A percentile compares a stretch with the other conserved stretches of the same genome.
Evolutionary conservation across 1,139 yeast genomes (phyloP).

Genomic region (Scheffersomyces illinoinensis): DNA sequence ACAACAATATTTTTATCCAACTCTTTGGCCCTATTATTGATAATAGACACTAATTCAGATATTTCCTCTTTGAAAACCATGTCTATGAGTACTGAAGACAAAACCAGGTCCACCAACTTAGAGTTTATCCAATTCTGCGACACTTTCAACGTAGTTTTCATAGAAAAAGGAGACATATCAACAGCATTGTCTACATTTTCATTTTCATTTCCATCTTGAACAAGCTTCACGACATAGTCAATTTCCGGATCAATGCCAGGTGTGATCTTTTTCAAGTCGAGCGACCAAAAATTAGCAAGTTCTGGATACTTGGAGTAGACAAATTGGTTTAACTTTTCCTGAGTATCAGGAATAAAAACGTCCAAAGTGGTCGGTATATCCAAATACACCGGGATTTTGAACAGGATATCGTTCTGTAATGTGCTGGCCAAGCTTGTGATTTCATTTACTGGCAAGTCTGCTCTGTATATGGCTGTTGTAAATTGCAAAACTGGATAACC

Average conservation of each 20-base stretch:
- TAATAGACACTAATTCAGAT: slow-evolving; percentile 8
- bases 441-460: slow-evolving; percentile 62
- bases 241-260: slow-evolving; percentile 8
- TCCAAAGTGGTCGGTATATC: slow-evolving; percentile 34
- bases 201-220: slow-evolving; percentile 5
- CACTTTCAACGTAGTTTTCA: slow-evolving; percentile 26
- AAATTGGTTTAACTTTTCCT: slow-evolving; percentile 28
- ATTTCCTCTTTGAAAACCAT: slow-evolving; percentile 33
- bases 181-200: neutral
- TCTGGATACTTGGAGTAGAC: slow-evolving; percentile 23
- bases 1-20: slow-evolving; percentile 36
- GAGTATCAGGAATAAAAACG: slow-evolving; percentile 28
- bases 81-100: slow-evolving; percentile 34
- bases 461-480: slow-evolving; percentile 75
- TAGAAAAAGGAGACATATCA: slow-evolving; percentile 35
- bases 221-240: slow-evolving; percentile 26
- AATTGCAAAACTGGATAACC: slow-evolving; percentile 76
- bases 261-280: slow-evolving; percentile 22
- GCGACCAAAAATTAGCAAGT: slow-evolving; percentile 26
- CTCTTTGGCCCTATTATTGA: slow-evolving; percentile 11
- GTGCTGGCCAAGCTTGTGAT: slow-evolving; percentile 44
- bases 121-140: slow-evolving; percentile 27
- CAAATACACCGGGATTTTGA: slow-evolving; percentile 60
- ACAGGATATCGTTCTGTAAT: slow-evolving; percentile 34
- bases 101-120: slow-evolving; percentile 33